Evolutionary conservation across 305 asterid species (phyloP).

Genomic region (Coffea humblotiana): DNA sequence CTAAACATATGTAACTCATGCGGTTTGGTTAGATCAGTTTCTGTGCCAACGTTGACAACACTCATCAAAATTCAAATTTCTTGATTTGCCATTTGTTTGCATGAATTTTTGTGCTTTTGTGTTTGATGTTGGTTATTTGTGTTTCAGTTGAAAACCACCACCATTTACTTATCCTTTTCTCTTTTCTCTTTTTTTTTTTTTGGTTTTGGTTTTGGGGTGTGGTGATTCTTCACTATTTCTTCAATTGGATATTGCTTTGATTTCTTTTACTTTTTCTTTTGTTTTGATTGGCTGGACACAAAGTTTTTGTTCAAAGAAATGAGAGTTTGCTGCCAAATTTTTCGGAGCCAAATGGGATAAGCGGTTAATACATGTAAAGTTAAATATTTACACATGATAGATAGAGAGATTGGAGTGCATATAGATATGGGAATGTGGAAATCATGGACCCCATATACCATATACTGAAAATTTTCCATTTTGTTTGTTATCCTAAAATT

Average conservation of each 20-base stretch:
- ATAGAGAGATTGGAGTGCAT: background rate
- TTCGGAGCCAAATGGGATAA: constrained; percentile 26
- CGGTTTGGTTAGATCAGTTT: background rate
- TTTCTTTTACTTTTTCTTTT: background rate
- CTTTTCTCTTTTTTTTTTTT: background rate
- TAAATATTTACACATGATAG: background rate
- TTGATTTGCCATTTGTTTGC: constrained; percentile 25
- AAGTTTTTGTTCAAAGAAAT: constrained; percentile 14
- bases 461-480: background rate
- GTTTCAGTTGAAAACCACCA: background rate
- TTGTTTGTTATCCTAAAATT: background rate
- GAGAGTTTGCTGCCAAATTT: constrained; percentile 41
- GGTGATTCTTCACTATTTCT: background rate
- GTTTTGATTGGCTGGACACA: background rate
- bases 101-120: constrained; percentile 27
- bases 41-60: background rate
- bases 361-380: constrained; percentile 17
- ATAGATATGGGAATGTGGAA: background rate
- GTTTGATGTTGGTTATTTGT: constrained; percentile 24
- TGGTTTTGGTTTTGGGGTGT: background rate
- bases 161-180: background rate
- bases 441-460: background rate
- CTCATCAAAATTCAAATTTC: background rate
- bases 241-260: background rate
- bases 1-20: background rate